Base-by-base conservation (phyloP, 331 rosid genomes). In the Acacia pycnantha region DNA sequence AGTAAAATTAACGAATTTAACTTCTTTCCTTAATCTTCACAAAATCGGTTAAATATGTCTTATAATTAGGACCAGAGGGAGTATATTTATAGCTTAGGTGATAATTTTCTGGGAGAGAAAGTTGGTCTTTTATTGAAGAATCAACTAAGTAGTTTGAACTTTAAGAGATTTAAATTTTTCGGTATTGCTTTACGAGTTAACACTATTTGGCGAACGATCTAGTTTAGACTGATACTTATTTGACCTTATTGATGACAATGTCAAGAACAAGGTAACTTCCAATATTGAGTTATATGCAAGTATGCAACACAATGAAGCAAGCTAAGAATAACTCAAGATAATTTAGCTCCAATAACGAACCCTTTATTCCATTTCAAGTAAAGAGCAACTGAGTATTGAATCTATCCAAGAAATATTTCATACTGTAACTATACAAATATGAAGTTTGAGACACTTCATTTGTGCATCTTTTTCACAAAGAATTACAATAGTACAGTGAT, bases 381-480 rank as follows among this genome's bases (percentile, higher is more conserved):
- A 26, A 75, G 33, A 37, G 43, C 76, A 82, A 50, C 7, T 72
- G 7, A 71, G 22, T 68, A 78, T 50, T 74, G 68, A 67, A 73
- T 77, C 74, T 48, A 40, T 14, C 24, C 19, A 51, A 11, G 29
- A 47, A 21, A 14, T 18, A 15, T 27, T 67, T 35, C 40, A 85
- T 51, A 67, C 16, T 54, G 59, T 62, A 4, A 56, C 87, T 79
- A 74, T 81, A 87, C 86, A 81, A 74, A 26, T 10, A 54, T 27
- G 70, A 71, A 71, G 76, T 71, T 71, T 54, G 59, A 51, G 21
- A 31, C 40, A 35, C 61, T 69, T 82, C 62, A 76, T 73, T 76
- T 75, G 73, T 53, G n/a, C 51, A 64, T 40, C 76, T 47, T 69
- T 79, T 44, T 74, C 65, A 70, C 15, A 64, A 72, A 82, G 27